Conservation (phyloP, 176 grass and related monocot species). For the Paspalum vaginatum region DNA sequence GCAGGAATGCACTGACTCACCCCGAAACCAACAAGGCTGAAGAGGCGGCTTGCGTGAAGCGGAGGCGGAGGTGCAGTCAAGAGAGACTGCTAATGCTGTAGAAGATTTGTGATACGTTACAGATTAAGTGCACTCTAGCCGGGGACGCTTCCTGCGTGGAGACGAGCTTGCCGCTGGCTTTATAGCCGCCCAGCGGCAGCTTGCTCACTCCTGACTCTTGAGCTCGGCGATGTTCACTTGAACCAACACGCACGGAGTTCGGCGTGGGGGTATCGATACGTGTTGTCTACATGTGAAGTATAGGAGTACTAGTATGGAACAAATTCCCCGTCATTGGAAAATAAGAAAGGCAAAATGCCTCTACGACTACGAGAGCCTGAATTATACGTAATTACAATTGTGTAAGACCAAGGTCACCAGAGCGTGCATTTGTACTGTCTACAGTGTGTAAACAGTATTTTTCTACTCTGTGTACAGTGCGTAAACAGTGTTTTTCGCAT, state of each 20-base stretch:
- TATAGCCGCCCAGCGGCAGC: background rate
- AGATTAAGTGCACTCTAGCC: background rate
- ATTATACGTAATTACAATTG: too few relatives aligned
- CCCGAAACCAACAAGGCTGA: background rate
- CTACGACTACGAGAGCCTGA: too few relatives aligned
- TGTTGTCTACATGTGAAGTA: too few relatives aligned
- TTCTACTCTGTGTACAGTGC: too few relatives aligned
- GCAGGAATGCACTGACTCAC: constrained; percentile 2
- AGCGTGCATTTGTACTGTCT: too few relatives aligned
- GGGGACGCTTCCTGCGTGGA: background rate
- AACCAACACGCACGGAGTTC: background rate
- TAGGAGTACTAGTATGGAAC: too few relatives aligned
- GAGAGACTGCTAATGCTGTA: background rate
- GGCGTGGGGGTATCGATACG: background rate
- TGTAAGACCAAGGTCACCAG: too few relatives aligned
- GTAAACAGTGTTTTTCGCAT: too few relatives aligned
- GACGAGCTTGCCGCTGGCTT: constrained; percentile 2
- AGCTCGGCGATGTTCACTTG: background rate
- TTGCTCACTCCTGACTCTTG: background rate
- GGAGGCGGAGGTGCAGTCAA: background rate
- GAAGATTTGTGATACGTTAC: background rate
- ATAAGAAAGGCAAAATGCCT: background rate
- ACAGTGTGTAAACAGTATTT: too few relatives aligned
- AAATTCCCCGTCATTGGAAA: background rate
- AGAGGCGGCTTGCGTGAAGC: background rate